Conservation (phyloP, 225 moss, liverwort and hornwort genomes). For the Ulota crispa region DNA sequence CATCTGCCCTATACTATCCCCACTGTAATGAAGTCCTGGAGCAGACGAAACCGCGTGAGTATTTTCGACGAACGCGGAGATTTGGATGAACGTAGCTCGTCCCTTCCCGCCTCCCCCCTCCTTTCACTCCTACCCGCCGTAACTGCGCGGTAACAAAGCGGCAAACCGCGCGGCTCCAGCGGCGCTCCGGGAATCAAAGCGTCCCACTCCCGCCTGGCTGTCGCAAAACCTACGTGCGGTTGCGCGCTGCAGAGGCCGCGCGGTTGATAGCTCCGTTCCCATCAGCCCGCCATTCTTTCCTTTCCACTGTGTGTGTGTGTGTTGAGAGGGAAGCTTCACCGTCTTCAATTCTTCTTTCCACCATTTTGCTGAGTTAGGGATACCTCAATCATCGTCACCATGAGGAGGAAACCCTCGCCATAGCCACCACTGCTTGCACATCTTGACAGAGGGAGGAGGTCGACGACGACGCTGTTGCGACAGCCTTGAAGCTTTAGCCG, state of each 20-base stretch:
- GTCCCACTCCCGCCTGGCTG: conserved; percentile 17
- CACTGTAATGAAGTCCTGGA: not conserved
- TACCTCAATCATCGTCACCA: conserved; percentile 34
- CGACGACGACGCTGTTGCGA: conserved; percentile 27
- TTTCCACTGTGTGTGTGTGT: conserved; percentile 6
- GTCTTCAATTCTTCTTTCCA: not conserved
- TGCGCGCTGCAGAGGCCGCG: not conserved
- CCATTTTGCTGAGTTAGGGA: conserved; percentile 41
- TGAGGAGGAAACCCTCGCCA: conserved; percentile 45
- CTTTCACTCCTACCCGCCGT: conserved; percentile 45
- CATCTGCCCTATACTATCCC: not conserved
- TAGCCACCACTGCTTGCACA: conserved; percentile 33
- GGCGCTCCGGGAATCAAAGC: conserved; percentile 23
- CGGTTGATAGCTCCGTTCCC: not conserved
- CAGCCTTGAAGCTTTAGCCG: conserved; percentile 20
- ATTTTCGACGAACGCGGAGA: conserved; percentile 27
- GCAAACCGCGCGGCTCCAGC: conserved; percentile 42
- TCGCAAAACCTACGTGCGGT: conserved; percentile 24
- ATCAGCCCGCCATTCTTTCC: conserved; percentile 38
- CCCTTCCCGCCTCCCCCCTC: conserved; percentile 18
- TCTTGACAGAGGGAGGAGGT: conserved; percentile 12
- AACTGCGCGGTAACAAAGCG: conserved; percentile 52
- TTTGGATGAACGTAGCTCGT: conserved; percentile 30
- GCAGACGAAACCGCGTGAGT: conserved; percentile 45
- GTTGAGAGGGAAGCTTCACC: conserved; percentile 9